Evolutionary conservation across 192 early-diverging fungal genomes (phyloP), one percentile per base, ranked within the genome.

Genomic region (Coemansia sp.): DNA sequence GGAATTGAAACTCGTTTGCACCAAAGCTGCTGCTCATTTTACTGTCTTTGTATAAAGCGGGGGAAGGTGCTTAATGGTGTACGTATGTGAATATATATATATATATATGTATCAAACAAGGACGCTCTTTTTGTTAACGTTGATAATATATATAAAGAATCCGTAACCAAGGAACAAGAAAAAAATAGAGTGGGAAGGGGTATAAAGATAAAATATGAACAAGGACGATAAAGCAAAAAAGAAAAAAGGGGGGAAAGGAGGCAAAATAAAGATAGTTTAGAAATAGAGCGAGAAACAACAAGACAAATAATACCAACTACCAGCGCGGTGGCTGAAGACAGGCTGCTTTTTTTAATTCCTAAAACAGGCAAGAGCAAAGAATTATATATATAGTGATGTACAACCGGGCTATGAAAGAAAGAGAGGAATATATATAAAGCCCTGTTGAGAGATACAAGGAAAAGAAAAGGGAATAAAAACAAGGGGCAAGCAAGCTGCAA

Each of bases 1-100:
- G 27, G 46, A 47, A 47, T 30, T 47, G 26, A 22, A 47, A 47
- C n/a, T n/a, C n/a, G 29, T 47, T 30, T 22, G 46, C 27, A 5
- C 28, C 46, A 33, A 47, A 47, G 46, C 30, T 11, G 30, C 30
- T 32, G 30, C 46, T 47, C 46, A 47, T 47, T 47, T n/a, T n/a
- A n/a, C n/a, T n/a, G n/a, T n/a, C n/a, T n/a, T n/a, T n/a, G n/a
- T n/a, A n/a, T n/a, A n/a, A n/a, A n/a, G n/a, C 4, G 23, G 38
- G 4, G 36, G 18, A 40, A 40, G 18, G 38, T 40, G 23, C 23
- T 22, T 8, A 15, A 18, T 5, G 15, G 7, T 40, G 38, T 22
- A 40, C 23, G 23, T 40, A 40, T 40, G 13, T n/a, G n/a, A n/a
- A n/a, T n/a, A n/a, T 40, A 19, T 8, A 40, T 17, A 40, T 40